Base-by-base conservation (phyloP, 768 basidiomycete species). In the Calvatia gigantea region DNA sequence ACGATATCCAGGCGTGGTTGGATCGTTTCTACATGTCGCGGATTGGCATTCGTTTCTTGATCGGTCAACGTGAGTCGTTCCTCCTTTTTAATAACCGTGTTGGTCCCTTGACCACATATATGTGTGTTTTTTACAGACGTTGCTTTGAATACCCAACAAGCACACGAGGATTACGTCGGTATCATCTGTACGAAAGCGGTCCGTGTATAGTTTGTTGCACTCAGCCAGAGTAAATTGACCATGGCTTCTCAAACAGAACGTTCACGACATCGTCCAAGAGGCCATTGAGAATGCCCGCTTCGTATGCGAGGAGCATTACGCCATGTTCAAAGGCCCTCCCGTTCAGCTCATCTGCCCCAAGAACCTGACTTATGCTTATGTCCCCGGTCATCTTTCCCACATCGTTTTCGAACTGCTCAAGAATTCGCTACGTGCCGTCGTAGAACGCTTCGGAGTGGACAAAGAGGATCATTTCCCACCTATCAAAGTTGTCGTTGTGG, bases 361-460 rank as follows among this genome's bases (percentile, higher is more conserved):
- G 50, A 73, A 90, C 64, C 83, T 99, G 61, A 80, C 81, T 17
- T 98, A 98, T 74, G 79, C 94, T 60, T 98, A 98, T 70, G 94
- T 99, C 42, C 97, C 97, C 0, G 94, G 93, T 3, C 97, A 99
- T 67, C 75, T 99, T 58, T 93, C 91, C 0, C 97, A 99, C 70
- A 98, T 99, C 71, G 82, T 88, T 62, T 99, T 99, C 70, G 97
- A 99, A 66, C 81, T 99, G 9, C 80, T 98, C 55, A 99, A 99
- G 70, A 99, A 99, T 77, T 98, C 95, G 15, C 79, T 99, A 8
- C 87, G 97, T 38, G 97, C 97, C 1, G 91, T 96, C 52, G 96
- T 99, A 15, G 97, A 98, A 70, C 83, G 90, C 2, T 90, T 84
- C 68, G 96, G 96, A 0, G 83, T 84, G 1, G 88, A 93, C 49